Evolutionary conservation across 805 yeast genomes (phyloP), one percentile per base, ranked within the genome.

Genomic region (Lipomyces chichibuensis): DNA sequence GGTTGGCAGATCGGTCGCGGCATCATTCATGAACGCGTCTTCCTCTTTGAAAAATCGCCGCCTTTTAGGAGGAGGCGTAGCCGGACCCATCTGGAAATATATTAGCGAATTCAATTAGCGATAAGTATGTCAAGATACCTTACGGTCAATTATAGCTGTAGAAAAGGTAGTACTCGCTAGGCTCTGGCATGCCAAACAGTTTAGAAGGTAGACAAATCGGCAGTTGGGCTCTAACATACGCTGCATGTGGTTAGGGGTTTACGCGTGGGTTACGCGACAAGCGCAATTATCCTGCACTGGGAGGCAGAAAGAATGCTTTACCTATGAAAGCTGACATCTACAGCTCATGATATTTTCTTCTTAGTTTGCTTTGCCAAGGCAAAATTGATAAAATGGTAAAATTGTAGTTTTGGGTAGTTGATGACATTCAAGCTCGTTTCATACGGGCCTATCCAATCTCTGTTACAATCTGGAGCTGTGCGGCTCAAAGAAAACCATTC

Each of bases 121-220:
- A 43, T 43, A 43, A 43, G n/a, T 43, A 14, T 23, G 25, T 52
- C 32, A 13, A 52, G 14, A 52, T 52, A 25, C 17, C 27, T 52
- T 23, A 52, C 3, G 55, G 25, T 23, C 27, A 3, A 25, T 9
- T 17, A 6, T 23, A 23, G n/a, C 14, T 52, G 32, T 27, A 52
- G 14, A 49, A 25, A 63, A 75, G 83, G 90, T 97, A 9, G n/a
- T n/a, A n/a, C n/a, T n/a, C n/a, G n/a, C n/a, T 85, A 87, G 67
- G 85, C 84, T 0, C 84, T 92, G 4, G 77, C 74, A n/a, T 80
- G 81, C 51, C 95, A 97, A 0, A 97, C 90, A 9, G 79, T 93
- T 0, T 91, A 96, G 0, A 65, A 77, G 46, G 65, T 70, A 46
- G 29, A 27, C 29, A 27, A 27, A 3, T 27, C 29, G 39, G 39